phyloP scores from a whole-genome alignment of 306 rosid genomes.

The Lablab purpureus region DNA sequence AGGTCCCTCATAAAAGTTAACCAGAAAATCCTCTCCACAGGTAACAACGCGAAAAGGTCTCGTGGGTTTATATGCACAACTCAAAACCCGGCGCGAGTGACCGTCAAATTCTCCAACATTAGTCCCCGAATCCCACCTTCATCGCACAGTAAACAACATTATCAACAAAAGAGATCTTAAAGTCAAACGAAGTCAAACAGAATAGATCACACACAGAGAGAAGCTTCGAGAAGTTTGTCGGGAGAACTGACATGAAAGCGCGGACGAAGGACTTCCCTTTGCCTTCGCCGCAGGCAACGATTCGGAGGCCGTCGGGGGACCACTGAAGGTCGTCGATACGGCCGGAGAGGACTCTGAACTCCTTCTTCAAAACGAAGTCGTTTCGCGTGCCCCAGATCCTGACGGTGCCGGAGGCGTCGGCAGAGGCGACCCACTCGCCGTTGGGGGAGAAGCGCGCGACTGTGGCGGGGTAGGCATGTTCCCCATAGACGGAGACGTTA shows the following conservation, averaged over 20 bases:
- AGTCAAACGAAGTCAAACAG: constrained; percentile 5
- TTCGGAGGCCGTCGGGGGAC: constrained; percentile 92
- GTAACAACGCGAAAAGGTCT: constrained; percentile 92
- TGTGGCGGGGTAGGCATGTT: constrained; percentile 86
- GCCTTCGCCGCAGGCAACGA: constrained; percentile 93
- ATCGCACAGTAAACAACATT: neutral
- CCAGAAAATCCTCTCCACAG: constrained; percentile 91
- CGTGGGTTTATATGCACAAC: constrained; percentile 94
- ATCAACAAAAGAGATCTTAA: neutral
- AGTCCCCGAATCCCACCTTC: constrained; percentile 94
- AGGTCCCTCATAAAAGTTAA: constrained; percentile 94
- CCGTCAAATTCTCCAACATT: constrained; percentile 99
- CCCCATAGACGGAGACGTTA: constrained; percentile 80
- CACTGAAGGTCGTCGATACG: constrained; percentile 98
- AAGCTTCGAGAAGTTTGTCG: neutral
- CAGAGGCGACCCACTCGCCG: constrained; percentile 95
- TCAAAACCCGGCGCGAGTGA: constrained; percentile 86
- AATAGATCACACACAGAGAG: neutral
- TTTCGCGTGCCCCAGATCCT: constrained; percentile 95
- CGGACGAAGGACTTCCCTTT: constrained; percentile 92
- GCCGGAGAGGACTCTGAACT: constrained; percentile 82
- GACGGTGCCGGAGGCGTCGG: constrained; percentile 83
- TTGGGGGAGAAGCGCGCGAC: constrained; percentile 93
- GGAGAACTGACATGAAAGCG: constrained; percentile 62
- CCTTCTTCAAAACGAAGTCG: constrained; percentile 87